These are phyloP conservation scores for Parastagonospora nodorum DNA, from an alignment of 2,329 filamentous ascomycete species.

Conservation along the genomic window DNA sequence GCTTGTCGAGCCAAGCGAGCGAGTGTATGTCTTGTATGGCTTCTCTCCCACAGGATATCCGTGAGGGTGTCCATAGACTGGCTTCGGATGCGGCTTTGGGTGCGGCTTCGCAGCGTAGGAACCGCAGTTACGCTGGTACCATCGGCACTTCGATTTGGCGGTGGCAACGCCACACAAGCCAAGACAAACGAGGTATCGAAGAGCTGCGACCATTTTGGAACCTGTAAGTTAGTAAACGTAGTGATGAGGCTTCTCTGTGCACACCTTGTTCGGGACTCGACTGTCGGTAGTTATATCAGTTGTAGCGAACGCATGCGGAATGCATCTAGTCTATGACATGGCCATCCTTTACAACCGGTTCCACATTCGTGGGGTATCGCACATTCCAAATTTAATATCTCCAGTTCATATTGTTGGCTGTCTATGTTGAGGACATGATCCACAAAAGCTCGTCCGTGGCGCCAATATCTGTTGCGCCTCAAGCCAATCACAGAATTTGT, in stretches of 20 bases:
- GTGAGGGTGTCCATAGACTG: not conserved
- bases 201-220: not conserved
- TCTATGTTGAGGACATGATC: no score
- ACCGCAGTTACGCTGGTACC: not conserved
- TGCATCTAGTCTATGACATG: not conserved
- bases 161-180: not conserved
- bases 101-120: not conserved
- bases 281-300: not conserved
- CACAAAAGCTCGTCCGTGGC: no score
- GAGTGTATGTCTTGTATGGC: not conserved
- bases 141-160: not conserved
- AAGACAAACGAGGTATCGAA: not conserved
- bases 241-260: no score
- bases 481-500: no score
- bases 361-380: not conserved
- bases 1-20: not conserved
- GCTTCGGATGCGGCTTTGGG: not conserved
- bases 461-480: no score
- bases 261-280: not conserved
- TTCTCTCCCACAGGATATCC: not conserved
- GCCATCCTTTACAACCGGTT: not conserved
- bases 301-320: not conserved
- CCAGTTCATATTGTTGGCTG: not conserved
- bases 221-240: not conserved
- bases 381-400: not conserved